A percentile compares a stretch with the other conserved stretches of the same genome.
Conservation (phyloP, 768 basidiomycete species). For the Favolaschia claudopus region DNA sequence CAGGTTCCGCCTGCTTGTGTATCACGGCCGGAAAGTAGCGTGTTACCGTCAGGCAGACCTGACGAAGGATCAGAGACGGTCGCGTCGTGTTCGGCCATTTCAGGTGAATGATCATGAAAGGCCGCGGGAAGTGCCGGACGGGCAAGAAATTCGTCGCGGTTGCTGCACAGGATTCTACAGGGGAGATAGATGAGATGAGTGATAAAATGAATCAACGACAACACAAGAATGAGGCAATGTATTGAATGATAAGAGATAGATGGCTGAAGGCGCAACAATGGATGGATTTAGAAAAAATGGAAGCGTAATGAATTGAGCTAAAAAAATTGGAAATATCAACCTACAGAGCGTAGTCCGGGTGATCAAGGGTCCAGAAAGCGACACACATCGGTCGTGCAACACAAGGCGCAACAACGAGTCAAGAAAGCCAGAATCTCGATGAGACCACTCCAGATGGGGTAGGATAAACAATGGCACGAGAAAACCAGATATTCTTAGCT, state of each 20-base stretch:
- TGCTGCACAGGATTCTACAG: constrained; percentile 72
- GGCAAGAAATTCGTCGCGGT: constrained; percentile 77
- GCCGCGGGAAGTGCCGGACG: constrained; percentile 71
- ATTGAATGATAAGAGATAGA: not conserved
- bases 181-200: not conserved
- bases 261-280: not conserved
- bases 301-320: constrained; percentile 19
- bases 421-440: too few species aligned
- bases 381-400: constrained; percentile 90
- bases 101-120: constrained; percentile 53
- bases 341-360: constrained; percentile 82
- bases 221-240: not conserved
- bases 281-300: constrained; percentile 22
- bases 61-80: constrained; percentile 28
- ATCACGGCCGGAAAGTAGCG: constrained; percentile 80
- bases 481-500: not conserved
- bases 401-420: too few species aligned
- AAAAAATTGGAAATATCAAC: constrained; percentile 34
- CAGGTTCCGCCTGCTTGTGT: constrained; percentile 79
- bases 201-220: constrained; percentile 1
- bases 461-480: not conserved
- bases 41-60: too few species aligned
- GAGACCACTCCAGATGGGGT: not conserved
- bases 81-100: constrained; percentile 25
- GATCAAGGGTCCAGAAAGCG: constrained; percentile 78